A percentile compares a stretch with the other conserved stretches of the same genome.
Evolutionary conservation across 2,329 filamentous ascomycete species (phyloP).

Genomic region (Monosporascus sp.): DNA sequence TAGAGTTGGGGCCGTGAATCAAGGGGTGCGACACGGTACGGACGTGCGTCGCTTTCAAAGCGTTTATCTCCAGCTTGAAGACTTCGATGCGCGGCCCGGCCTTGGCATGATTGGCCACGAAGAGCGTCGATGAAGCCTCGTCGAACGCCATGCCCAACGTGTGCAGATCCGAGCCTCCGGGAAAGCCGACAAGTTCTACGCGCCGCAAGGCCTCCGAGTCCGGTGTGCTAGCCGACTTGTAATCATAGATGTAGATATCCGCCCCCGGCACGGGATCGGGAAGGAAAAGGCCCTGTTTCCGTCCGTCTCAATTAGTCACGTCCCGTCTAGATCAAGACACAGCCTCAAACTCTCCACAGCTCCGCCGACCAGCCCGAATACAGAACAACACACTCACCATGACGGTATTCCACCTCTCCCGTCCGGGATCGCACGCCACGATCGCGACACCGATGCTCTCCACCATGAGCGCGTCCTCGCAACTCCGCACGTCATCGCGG

Average conservation of each 20-base stretch:
- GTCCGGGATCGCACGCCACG: constrained; percentile 30
- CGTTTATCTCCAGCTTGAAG: constrained; percentile 30
- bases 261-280: constrained; percentile 21
- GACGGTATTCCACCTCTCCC: constrained; percentile 34
- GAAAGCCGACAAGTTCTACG: constrained; percentile 19
- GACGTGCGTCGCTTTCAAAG: constrained; percentile 28
- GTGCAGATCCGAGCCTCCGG: constrained; percentile 28
- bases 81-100: constrained; percentile 30
- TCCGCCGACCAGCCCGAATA: too few species aligned
- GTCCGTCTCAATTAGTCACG: too few species aligned
- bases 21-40: constrained; percentile 33
- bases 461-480: constrained; percentile 32
- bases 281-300: constrained; percentile 20
- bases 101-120: constrained; percentile 31
- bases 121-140: constrained; percentile 27
- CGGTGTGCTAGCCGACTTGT: constrained; percentile 16
- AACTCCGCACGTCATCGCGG: constrained; percentile 24
- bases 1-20: constrained; percentile 33
- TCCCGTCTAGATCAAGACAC: too few species aligned
- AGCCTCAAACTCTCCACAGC: too few species aligned
- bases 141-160: constrained; percentile 35
- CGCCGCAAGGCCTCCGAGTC: constrained; percentile 17
- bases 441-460: constrained; percentile 29
- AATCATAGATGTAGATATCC: constrained; percentile 32
- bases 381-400: constrained; percentile 21